Conservation (phyloP, 2,329 filamentous ascomycete species). For the Penicillium sp. region DNA sequence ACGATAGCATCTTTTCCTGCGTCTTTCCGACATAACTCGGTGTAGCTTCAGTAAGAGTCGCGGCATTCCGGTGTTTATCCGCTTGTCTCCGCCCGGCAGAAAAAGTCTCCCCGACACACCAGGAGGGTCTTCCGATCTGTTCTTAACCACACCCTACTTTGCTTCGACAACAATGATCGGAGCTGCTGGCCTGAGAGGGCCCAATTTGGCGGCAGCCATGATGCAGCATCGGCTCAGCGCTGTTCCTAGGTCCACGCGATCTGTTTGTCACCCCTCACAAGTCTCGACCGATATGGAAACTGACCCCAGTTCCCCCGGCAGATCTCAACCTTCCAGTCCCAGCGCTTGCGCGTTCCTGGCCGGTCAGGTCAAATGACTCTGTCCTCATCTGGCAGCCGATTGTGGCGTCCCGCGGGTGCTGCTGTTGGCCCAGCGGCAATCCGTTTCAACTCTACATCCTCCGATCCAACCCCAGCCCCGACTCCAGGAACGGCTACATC, state of each 20-base stretch:
- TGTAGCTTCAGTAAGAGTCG: no score
- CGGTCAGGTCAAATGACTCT: slow-evolving; percentile 22
- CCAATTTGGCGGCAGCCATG: slow-evolving; percentile 44
- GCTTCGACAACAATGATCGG: slow-evolving; percentile 50
- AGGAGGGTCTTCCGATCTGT: slow-evolving; percentile 14
- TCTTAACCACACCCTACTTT: slow-evolving; percentile 12
- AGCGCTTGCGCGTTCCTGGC: slow-evolving; percentile 21
- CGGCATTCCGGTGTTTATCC: slow-evolving; percentile 16
- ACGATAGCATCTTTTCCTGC: no score
- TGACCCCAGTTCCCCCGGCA: slow-evolving; percentile 22
- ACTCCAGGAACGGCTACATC: slow-evolving; percentile 13
- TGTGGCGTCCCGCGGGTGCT: slow-evolving; percentile 25
- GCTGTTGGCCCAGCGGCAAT: slow-evolving; percentile 26
- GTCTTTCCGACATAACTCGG: no score
- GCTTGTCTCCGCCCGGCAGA: slow-evolving; percentile 37
- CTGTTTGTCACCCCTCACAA: slow-evolving; percentile 30
- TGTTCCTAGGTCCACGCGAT: slow-evolving; percentile 32
- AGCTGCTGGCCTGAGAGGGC: slow-evolving; percentile 53
- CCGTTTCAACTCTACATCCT: slow-evolving; percentile 42
- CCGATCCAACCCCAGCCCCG: slow-evolving; percentile 19
- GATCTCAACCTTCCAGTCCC: slow-evolving; percentile 38
- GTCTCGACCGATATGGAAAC: slow-evolving; percentile 12
- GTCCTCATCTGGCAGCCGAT: slow-evolving; percentile 19
- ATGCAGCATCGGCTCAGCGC: slow-evolving; percentile 30
- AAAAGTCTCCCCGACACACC: slow-evolving; percentile 33